Percentiles rank a stretch among this genome's conserved stretches.
phyloP scores from a whole-genome alignment of 306 rosid genomes.

The Trichosanthes truncata region DNA sequence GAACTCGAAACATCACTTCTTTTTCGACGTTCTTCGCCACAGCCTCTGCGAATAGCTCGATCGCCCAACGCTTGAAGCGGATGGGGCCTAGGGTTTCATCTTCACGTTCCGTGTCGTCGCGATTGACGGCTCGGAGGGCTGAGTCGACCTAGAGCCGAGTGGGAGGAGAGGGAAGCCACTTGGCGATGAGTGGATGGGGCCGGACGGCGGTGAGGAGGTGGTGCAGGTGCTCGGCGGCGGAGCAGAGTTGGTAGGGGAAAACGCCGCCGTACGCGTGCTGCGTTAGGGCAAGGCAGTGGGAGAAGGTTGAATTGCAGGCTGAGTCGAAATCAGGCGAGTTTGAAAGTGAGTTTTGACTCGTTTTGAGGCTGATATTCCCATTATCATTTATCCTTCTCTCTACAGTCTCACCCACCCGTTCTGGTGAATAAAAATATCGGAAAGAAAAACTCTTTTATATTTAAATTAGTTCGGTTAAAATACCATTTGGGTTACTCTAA shows the following conservation, averaged over 20 bases:
- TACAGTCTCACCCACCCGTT: neutral
- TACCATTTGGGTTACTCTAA: no score
- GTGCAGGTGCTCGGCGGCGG: conserved; percentile 62
- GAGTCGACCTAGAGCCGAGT: conserved; percentile 50
- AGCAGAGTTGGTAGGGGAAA: conserved; percentile 59
- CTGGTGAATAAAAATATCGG: neutral
- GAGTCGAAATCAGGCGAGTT: conserved; percentile 48
- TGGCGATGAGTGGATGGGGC: conserved; percentile 36
- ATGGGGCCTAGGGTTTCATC: conserved; percentile 15
- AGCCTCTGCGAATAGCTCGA: conserved; percentile 39
- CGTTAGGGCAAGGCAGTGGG: conserved; percentile 51
- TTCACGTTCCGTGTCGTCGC: neutral
- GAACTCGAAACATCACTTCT: conserved; percentile 42
- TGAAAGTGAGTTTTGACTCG: conserved; percentile 32
- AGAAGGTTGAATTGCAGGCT: conserved; percentile 49
- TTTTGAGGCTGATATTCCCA: conserved; percentile 63
- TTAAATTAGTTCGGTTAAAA: no score
- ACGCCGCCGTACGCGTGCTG: conserved; percentile 55
- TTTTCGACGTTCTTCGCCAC: conserved; percentile 35
- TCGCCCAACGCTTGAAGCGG: conserved; percentile 62
- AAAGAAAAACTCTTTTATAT: neutral
- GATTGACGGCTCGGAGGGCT: conserved; percentile 34
- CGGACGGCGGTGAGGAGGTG: conserved; percentile 18
- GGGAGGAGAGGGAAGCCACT: conserved; percentile 58
- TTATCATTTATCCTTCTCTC: conserved; percentile 7